Conservation (phyloP, 305 asterid genomes). For the Solanum hybrid region DNA sequence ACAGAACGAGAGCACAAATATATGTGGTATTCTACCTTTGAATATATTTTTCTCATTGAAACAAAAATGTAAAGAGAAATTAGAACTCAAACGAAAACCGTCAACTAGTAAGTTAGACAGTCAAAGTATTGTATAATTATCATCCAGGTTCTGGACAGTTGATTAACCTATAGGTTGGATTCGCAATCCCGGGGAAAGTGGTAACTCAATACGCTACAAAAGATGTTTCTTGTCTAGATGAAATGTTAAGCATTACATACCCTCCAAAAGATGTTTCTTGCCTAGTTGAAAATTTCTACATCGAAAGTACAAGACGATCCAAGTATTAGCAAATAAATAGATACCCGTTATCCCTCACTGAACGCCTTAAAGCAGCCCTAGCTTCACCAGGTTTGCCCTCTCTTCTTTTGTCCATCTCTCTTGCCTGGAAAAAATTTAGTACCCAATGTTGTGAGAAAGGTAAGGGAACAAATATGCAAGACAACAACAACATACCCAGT, state of each 20-base stretch:
- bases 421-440: constrained; percentile 48
- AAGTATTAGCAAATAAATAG: constrained; percentile 2
- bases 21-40: neutral
- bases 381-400: constrained; percentile 98
- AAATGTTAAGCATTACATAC: neutral
- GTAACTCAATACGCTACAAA: neutral
- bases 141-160: neutral
- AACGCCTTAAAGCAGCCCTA: constrained; percentile 87
- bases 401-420: constrained; percentile 96
- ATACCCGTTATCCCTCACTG: constrained; percentile 96
- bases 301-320: neutral
- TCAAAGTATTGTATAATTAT: neutral
- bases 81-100: neutral
- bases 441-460: neutral
- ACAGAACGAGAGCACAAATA: neutral
- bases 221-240: neutral
- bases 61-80: neutral
- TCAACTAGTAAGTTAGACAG: neutral
- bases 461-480: neutral
- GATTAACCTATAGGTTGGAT: neutral
- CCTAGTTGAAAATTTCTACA: neutral
- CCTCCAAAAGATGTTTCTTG: neutral
- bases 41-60: neutral
- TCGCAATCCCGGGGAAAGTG: neutral
- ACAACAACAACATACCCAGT: neutral